Conservation (phyloP, 805 yeast species). For the Nakazawaea ambrosiae region DNA sequence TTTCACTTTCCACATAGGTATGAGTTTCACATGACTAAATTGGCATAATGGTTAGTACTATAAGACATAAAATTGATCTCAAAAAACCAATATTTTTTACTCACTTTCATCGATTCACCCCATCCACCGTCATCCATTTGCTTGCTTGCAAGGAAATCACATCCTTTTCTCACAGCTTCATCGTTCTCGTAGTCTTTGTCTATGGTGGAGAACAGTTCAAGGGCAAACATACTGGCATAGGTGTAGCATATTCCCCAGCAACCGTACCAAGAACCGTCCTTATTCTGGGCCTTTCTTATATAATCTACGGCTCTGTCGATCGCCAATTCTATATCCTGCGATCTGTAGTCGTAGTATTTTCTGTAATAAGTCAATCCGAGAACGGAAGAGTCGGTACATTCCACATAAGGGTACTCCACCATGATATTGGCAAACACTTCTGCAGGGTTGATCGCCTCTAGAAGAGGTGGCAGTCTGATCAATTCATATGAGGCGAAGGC, state of each 20-base stretch:
- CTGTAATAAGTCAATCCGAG: slow-evolving; percentile 79
- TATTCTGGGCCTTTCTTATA: slow-evolving; percentile 58
- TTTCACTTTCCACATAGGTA: slow-evolving; percentile 58
- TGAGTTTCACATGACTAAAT: slow-evolving; percentile 62
- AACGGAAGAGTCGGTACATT: slow-evolving; percentile 94
- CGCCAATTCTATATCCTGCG: slow-evolving; percentile 58
- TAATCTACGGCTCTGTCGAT: slow-evolving; percentile 69
- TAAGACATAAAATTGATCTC: no score
- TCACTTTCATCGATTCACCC: slow-evolving; percentile 82
- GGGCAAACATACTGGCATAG: slow-evolving; percentile 96
- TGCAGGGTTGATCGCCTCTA: slow-evolving; percentile 87
- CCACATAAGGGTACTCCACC: slow-evolving; percentile 98
- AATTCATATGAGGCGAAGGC: slow-evolving; percentile 89
- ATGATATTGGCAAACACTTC: slow-evolving; percentile 97
- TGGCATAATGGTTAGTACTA: not conserved
- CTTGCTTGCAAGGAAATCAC: slow-evolving; percentile 72
- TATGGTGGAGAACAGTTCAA: slow-evolving; percentile 79
- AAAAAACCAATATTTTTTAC: not conserved
- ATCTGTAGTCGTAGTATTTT: slow-evolving; percentile 56
- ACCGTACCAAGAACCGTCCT: slow-evolving; percentile 97
- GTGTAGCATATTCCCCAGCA: slow-evolving; percentile 97
- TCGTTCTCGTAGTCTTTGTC: slow-evolving; percentile 58
- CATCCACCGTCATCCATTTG: slow-evolving; percentile 93
- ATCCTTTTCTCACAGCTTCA: slow-evolving; percentile 60
- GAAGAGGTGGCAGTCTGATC: slow-evolving; percentile 68